Evolutionary conservation across 106 monocot genomes (phyloP).

Genomic region (Phalaenopsis equestris): DNA sequence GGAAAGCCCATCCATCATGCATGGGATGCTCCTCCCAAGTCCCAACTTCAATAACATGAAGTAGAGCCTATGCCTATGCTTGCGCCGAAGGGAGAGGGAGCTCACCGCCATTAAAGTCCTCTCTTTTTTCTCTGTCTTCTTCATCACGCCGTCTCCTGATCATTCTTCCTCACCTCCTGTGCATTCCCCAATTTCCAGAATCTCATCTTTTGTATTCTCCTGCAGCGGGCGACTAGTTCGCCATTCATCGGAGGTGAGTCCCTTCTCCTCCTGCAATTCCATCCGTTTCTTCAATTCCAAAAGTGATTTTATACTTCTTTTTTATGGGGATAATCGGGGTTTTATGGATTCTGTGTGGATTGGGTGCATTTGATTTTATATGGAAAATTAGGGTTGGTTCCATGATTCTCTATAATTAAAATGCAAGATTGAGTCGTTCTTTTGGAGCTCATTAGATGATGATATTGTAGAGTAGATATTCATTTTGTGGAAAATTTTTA

Average conservation of each 20-base stretch:
- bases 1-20: too few relatives aligned
- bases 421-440: neutral
- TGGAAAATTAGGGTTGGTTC: neutral
- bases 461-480: neutral
- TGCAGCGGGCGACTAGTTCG: neutral
- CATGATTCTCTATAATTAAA: neutral
- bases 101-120: neutral
- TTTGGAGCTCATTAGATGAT: neutral
- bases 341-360: constrained; percentile 5
- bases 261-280: neutral
- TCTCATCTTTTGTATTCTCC: neutral
- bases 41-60: too few relatives aligned
- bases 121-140: neutral
- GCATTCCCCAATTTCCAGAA: constrained; percentile 6
- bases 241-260: constrained; percentile 7
- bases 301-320: too few relatives aligned
- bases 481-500: neutral
- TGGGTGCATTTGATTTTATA: constrained; percentile 6
- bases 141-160: neutral
- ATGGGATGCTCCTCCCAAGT: too few relatives aligned
- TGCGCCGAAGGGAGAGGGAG: neutral
- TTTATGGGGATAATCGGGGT: neutral
- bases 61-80: too few relatives aligned
- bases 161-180: neutral
- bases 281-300: too few relatives aligned